These are phyloP conservation scores for Eustoma russellianum DNA, from an alignment of 257 asterid species.

Conservation along the genomic window DNA sequence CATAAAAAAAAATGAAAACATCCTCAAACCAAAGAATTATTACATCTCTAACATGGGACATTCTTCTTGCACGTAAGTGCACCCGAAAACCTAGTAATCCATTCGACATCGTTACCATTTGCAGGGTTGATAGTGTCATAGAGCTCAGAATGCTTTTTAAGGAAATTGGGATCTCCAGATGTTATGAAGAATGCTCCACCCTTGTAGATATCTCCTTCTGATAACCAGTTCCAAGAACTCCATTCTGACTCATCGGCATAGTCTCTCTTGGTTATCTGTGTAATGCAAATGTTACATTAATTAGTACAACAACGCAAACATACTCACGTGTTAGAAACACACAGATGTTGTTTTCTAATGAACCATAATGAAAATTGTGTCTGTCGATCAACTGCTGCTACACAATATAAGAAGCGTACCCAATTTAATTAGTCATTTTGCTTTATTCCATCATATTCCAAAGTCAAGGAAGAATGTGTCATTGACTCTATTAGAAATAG, in stretches of 20 bases:
- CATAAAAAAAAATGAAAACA: background rate
- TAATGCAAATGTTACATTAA: background rate
- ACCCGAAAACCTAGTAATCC: slow-evolving; percentile 56
- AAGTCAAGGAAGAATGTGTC: too few species aligned
- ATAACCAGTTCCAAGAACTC: slow-evolving; percentile 79
- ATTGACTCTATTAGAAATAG: too few species aligned
- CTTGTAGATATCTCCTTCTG: slow-evolving; percentile 62
- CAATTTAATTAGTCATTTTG: too few species aligned
- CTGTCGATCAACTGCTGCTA: too few species aligned
- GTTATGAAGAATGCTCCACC: slow-evolving; percentile 66
- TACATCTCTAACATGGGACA: slow-evolving; percentile 28
- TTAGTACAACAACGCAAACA: background rate
- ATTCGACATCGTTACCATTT: slow-evolving; percentile 22
- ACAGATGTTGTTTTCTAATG: too few species aligned
- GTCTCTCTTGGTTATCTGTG: slow-evolving; percentile 74
- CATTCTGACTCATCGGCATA: slow-evolving; percentile 36
- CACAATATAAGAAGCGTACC: too few species aligned
- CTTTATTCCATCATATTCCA: too few species aligned
- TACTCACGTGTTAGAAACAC: too few species aligned
- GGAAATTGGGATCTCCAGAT: slow-evolving; percentile 57
- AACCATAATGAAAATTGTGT: too few species aligned
- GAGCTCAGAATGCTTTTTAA: slow-evolving; percentile 35
- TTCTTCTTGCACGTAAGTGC: slow-evolving; percentile 42
- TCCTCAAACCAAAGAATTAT: background rate
- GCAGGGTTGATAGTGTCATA: slow-evolving; percentile 42